Evolutionary conservation across 2,329 filamentous ascomycete species (phyloP), one percentile per base, ranked within the genome.

Genomic region (Neonectria faginata): DNA sequence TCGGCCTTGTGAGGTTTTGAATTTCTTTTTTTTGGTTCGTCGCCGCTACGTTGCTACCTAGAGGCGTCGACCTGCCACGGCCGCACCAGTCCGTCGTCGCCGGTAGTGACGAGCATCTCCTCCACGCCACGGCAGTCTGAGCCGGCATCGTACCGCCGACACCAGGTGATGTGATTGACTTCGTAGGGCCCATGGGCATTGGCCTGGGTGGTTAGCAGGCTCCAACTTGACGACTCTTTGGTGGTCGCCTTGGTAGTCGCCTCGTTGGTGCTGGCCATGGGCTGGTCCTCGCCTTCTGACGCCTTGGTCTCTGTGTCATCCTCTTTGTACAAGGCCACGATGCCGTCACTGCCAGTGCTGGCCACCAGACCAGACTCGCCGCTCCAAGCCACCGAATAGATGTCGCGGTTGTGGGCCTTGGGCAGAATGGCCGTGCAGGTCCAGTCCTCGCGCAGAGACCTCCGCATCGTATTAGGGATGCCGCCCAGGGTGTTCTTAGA

Each of bases 161-260:
- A 94, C 96, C 96, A 99, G 2, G 88, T 89, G 53, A 96, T 86
- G 78, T 97, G 94, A 74, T 99, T 99, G 68, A 98, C 86, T 80
- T 99, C 96, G 75, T 95, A 97, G 2, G 97, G 92, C 1, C 93
- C 94, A 77, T 99, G 96, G 2, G 91, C 92, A 36, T 90, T 90
- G 52, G 90, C 84, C 1, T 92, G 76, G n/a, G 87, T 86, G 0
- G 89, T 88, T 16, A 97, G 75, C 3, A 95, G 79, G 7, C 84
- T 83, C 96, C 96, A 98, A 64, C 87, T 85, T 1, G 85, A 87
- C 48, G 76, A 68, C 33, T 50, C 64, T 9, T 66, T 22, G 29
- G 48, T 22, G 14, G 48, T 20, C 29, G 31, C 27, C 11, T 66
- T 22, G 29, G 48, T 5, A 51, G 29, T 20, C 29, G 12, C 27